phyloP scores from a whole-genome alignment of 352 stramenopile species.

The Pythium vanterpoolii region DNA sequence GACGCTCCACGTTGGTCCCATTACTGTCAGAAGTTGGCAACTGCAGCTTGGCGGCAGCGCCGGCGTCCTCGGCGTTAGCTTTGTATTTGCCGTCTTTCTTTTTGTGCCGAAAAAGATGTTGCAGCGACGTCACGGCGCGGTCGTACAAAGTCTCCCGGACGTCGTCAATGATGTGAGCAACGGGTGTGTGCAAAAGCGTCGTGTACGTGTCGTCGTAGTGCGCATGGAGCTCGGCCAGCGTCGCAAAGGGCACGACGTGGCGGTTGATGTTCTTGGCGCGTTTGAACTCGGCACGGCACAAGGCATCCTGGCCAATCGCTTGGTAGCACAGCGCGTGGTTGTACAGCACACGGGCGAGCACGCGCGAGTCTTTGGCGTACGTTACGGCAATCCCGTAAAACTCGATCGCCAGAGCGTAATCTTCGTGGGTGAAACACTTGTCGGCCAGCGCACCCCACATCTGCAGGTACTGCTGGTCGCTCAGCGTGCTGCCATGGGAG shows the following conservation, averaged over 20 bases:
- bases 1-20: slow-evolving; percentile 4
- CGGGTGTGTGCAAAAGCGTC: slow-evolving; percentile 39
- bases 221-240: slow-evolving; percentile 37
- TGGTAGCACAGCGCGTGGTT: slow-evolving; percentile 58
- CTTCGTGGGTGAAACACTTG: slow-evolving; percentile 66
- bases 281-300: slow-evolving; percentile 63
- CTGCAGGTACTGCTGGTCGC: slow-evolving; percentile 51
- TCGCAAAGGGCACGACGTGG: slow-evolving; percentile 41
- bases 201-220: slow-evolving; percentile 48
- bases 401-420: slow-evolving; percentile 56
- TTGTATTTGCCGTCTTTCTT: neutral
- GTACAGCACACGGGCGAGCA: slow-evolving; percentile 51
- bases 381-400: slow-evolving; percentile 56
- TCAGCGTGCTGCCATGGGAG: slow-evolving; percentile 21
- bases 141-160: slow-evolving; percentile 62
- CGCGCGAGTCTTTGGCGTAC: slow-evolving; percentile 62
- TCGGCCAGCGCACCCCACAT: slow-evolving; percentile 50
- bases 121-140: slow-evolving; percentile 48
- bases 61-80: neutral
- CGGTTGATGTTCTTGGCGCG: slow-evolving; percentile 62
- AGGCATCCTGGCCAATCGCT: slow-evolving; percentile 40
- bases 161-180: slow-evolving; percentile 50
- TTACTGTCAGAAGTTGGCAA: too few species aligned
- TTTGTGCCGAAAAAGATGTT: slow-evolving; percentile 58
- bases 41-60: too few species aligned